These are phyloP conservation scores for Penicillium sp. DNA, from an alignment of 2,329 filamentous ascomycete species.

Conservation along the genomic window DNA sequence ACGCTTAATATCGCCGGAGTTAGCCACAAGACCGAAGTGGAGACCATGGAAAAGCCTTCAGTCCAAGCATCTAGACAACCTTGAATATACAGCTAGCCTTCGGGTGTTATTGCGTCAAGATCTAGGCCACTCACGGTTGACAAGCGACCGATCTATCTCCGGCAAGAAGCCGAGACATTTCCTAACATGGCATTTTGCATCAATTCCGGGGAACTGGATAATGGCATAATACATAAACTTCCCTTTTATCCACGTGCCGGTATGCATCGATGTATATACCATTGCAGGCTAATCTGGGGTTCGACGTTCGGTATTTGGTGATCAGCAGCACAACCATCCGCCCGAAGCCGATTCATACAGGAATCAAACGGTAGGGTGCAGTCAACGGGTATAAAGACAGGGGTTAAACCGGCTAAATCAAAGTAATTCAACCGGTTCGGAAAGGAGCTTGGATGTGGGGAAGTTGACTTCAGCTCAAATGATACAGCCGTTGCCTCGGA, in stretches of 20 bases:
- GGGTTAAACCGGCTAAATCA: slow-evolving; percentile 5
- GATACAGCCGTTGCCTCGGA: background rate
- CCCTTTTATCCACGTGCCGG: background rate
- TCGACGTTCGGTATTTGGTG: background rate
- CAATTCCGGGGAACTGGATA: background rate
- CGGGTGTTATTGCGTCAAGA: background rate
- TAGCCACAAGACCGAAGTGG: background rate
- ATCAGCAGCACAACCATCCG: background rate
- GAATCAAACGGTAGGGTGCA: background rate
- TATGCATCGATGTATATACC: background rate
- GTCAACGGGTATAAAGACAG: background rate
- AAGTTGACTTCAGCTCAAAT: background rate
- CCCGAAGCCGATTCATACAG: background rate
- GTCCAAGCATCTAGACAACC: background rate
- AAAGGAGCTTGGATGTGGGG: background rate
- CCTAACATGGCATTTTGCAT: background rate
- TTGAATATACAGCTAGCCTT: background rate
- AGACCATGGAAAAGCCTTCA: background rate
- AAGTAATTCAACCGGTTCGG: slow-evolving; percentile 1
- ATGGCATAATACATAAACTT: background rate
- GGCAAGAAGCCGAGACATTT: slow-evolving; percentile 4
- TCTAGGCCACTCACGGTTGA: background rate
- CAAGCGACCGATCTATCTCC: slow-evolving; percentile 1
- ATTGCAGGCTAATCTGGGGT: slow-evolving; percentile 1
- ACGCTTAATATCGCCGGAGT: background rate